A percentile compares a stretch with the other conserved stretches of the same genome.
phyloP scores from a whole-genome alignment of 306 rosid species.

The Prunus mira region DNA sequence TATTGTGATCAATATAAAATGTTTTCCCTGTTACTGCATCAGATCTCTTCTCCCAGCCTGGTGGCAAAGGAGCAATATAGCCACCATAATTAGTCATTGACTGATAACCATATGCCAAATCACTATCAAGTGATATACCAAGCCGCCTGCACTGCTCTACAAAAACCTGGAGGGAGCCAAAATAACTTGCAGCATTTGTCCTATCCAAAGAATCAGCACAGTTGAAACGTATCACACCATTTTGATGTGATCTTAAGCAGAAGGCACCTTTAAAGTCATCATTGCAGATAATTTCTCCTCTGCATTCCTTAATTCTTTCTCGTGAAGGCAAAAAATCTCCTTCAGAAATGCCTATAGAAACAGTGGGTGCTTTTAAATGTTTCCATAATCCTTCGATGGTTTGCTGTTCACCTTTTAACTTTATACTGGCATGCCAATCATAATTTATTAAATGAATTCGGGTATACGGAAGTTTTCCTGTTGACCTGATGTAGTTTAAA shows the following conservation, averaged over 20 bases:
- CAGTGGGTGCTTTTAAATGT: conserved; percentile 75
- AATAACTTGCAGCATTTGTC: conserved; percentile 98
- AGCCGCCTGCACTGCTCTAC: conserved; percentile 98
- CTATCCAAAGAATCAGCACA: conserved; percentile 99
- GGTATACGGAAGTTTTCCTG: conserved; percentile 68
- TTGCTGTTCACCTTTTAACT: conserved; percentile 82
- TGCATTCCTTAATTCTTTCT: conserved; percentile 71
- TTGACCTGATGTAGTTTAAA: conserved; percentile 64
- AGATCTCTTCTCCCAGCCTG: conserved; percentile 98
- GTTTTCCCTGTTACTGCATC: conserved; percentile 93
- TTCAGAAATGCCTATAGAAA: conserved; percentile 75
- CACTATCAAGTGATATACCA: conserved; percentile 86
- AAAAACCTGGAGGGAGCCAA: conserved; percentile 92
- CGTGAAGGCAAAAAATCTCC: conserved; percentile 95
- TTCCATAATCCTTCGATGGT: conserved; percentile 97
- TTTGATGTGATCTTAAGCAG: conserved; percentile 92
- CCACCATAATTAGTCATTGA: conserved; percentile 59
- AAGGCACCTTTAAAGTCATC: conserved; percentile 79
- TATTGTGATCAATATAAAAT: conserved; percentile 88
- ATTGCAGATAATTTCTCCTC: conserved; percentile 74
- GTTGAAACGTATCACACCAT: conserved; percentile 89
- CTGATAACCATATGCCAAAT: conserved; percentile 64
- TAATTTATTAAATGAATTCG: conserved; percentile 77
- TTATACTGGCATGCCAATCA: conserved; percentile 93
- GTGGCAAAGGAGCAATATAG: conserved; percentile 91